phyloP scores from a whole-genome alignment of 31 red algal genomes.

The Porphyra umbilicalis region DNA sequence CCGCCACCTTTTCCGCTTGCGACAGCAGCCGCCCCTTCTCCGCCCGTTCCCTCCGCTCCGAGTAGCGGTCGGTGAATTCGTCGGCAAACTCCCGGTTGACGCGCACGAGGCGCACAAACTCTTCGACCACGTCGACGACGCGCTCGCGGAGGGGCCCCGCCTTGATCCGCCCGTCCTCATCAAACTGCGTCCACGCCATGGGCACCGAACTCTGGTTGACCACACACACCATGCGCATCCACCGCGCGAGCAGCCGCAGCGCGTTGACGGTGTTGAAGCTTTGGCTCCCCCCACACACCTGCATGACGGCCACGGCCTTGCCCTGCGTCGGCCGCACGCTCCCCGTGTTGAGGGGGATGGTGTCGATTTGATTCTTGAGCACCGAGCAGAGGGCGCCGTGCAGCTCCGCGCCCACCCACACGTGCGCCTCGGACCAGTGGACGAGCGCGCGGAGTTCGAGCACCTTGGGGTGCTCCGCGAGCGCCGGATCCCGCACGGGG shows the following conservation, averaged over 20 bases:
- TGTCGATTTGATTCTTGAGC: slow-evolving; percentile 87
- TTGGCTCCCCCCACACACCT: slow-evolving; percentile 67
- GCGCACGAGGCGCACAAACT: slow-evolving; percentile 52
- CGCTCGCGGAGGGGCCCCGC: slow-evolving; percentile 50
- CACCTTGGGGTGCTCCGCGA: slow-evolving; percentile 70
- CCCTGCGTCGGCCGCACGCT: slow-evolving; percentile 73
- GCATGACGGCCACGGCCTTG: slow-evolving; percentile 51
- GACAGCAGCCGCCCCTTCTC: slow-evolving; percentile 71
- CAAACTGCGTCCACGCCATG: slow-evolving; percentile 84
- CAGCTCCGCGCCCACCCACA: slow-evolving; percentile 60
- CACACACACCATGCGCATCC: slow-evolving; percentile 80
- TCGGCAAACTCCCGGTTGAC: slow-evolving; percentile 43
- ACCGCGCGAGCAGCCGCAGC: slow-evolving; percentile 64
- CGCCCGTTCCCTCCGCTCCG: slow-evolving; percentile 70
- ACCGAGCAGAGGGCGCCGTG: slow-evolving; percentile 67
- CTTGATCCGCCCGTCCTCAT: slow-evolving; percentile 75
- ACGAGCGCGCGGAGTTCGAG: slow-evolving; percentile 54
- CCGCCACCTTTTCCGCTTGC: slow-evolving; percentile 71
- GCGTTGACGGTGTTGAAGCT: slow-evolving; percentile 75
- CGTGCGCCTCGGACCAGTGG: slow-evolving; percentile 71
- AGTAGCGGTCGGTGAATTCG: slow-evolving; percentile 59
- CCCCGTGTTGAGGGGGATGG: slow-evolving; percentile 67
- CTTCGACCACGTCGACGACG: slow-evolving; percentile 78
- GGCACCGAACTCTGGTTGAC: slow-evolving; percentile 65
- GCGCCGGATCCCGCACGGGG: slow-evolving; percentile 51